A percentile compares a stretch with the other conserved stretches of the same genome.
These are phyloP conservation scores for Zea luxurians DNA, from an alignment of 176 grass and related monocot species.

Conservation along the genomic window DNA sequence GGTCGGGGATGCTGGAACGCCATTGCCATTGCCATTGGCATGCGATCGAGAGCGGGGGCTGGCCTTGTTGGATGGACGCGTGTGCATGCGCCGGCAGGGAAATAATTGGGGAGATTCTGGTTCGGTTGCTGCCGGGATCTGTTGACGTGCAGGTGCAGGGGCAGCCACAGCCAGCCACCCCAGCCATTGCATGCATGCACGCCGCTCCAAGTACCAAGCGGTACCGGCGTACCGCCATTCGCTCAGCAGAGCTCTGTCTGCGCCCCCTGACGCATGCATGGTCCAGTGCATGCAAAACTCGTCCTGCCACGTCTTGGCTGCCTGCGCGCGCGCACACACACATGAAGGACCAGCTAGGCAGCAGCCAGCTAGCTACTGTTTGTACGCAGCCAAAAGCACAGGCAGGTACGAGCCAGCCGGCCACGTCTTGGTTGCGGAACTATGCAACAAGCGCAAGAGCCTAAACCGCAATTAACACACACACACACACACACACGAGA, in stretches of 20 bases:
- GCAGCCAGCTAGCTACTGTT: too few species aligned
- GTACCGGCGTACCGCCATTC: slow-evolving; percentile 8
- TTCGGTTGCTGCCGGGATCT: slow-evolving; percentile 13
- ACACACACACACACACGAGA: background rate
- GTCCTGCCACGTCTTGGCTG: background rate
- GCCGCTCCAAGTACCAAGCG: slow-evolving; percentile 24
- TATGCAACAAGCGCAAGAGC: slow-evolving; percentile 16
- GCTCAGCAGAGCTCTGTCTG: background rate
- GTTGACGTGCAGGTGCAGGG: background rate
- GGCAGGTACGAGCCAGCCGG: background rate
- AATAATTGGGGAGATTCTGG: slow-evolving; percentile 51
- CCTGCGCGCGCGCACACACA: background rate
- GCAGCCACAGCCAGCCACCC: background rate
- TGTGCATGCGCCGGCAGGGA: slow-evolving; percentile 24
- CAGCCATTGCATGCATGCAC: background rate
- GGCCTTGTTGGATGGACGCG: background rate
- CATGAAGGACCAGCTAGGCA: background rate
- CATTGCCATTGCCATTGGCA: too few species aligned
- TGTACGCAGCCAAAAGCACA: too few species aligned
- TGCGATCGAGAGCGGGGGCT: too few species aligned
- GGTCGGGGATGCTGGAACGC: too few species aligned
- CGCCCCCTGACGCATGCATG: too few species aligned
- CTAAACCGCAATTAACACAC: background rate
- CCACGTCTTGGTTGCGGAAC: background rate
- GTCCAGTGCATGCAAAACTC: slow-evolving; percentile 5